These are phyloP conservation scores for Penicillium roqueforti DNA, from an alignment of 495 filamentous ascomycete genomes.

Conservation along the genomic window DNA sequence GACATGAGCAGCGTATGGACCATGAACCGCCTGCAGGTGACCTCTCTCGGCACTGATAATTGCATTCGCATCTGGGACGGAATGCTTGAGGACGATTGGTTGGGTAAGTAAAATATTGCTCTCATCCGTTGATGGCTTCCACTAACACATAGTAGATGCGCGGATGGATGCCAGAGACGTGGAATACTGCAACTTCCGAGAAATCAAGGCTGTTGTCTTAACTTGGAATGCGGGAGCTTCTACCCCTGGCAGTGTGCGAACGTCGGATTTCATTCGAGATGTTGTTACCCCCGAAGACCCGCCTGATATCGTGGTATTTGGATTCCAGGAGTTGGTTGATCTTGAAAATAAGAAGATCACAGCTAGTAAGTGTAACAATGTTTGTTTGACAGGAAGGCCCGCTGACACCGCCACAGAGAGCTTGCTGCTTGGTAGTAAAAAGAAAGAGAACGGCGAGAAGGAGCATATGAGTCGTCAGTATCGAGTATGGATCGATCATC, in stretches of 20 bases:
- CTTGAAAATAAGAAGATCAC: slow-evolving; percentile 95
- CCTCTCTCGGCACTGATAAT: slow-evolving; percentile 87
- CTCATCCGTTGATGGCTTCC: background rate
- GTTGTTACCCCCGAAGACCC: slow-evolving; percentile 65
- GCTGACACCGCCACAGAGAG: slow-evolving; percentile 50
- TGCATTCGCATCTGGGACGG: slow-evolving; percentile 87
- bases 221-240: slow-evolving; percentile 97
- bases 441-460: slow-evolving; percentile 82
- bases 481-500: slow-evolving; percentile 88
- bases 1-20: slow-evolving; percentile 84
- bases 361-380: too few species aligned
- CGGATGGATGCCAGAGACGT: slow-evolving; percentile 80
- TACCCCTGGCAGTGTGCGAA: slow-evolving; percentile 76
- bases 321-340: slow-evolving; percentile 96
- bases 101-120: slow-evolving; percentile 49
- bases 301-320: slow-evolving; percentile 91
- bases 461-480: slow-evolving; percentile 98
- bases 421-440: slow-evolving; percentile 64
- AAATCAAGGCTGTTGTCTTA: slow-evolving; percentile 71
- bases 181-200: slow-evolving; percentile 78
- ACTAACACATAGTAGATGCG: slow-evolving; percentile 51
- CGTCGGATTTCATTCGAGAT: slow-evolving; percentile 70
- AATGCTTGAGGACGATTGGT: slow-evolving; percentile 87
- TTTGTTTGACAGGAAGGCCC: too few species aligned
- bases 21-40: slow-evolving; percentile 77